Evolutionary conservation across 2,329 filamentous ascomycete genomes (phyloP).

Genomic region (Exophiala sideris): DNA sequence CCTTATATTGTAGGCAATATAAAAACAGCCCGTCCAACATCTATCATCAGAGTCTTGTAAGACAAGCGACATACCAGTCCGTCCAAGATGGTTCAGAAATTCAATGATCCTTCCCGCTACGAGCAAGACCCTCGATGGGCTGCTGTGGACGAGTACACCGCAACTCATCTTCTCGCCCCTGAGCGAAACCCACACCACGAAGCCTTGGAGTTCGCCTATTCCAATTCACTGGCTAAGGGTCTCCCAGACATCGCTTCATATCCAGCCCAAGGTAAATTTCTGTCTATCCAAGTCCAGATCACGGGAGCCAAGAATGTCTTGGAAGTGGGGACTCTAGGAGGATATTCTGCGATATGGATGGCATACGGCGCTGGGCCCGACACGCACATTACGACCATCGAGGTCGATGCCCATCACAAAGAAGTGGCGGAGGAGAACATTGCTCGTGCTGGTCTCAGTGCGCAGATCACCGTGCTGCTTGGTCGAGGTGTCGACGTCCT

Average conservation of each 20-base stretch:
- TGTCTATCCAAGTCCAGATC: conserved; percentile 40
- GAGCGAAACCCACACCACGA: conserved; percentile 27
- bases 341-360: conserved; percentile 54
- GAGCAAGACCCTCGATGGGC: conserved; percentile 20
- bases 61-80: background rate
- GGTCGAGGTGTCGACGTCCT: conserved; percentile 47
- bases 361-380: conserved; percentile 37
- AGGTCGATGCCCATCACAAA: conserved; percentile 47
- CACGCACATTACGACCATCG: conserved; percentile 49
- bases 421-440: conserved; percentile 49
- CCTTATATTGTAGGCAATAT: background rate
- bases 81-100: conserved; percentile 9
- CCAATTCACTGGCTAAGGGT: conserved; percentile 34
- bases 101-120: background rate
- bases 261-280: conserved; percentile 37
- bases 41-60: background rate
- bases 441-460: conserved; percentile 38
- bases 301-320: conserved; percentile 42
- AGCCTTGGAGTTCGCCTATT: conserved; percentile 32
- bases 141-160: conserved; percentile 17
- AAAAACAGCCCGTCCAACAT: background rate
- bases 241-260: conserved; percentile 40
- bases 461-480: conserved; percentile 44
- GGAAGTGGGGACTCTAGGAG: conserved; percentile 56
- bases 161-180: conserved; percentile 19